Conservation (phyloP, 2,329 filamentous ascomycete genomes). For the Aspergillus aculeatinus region DNA sequence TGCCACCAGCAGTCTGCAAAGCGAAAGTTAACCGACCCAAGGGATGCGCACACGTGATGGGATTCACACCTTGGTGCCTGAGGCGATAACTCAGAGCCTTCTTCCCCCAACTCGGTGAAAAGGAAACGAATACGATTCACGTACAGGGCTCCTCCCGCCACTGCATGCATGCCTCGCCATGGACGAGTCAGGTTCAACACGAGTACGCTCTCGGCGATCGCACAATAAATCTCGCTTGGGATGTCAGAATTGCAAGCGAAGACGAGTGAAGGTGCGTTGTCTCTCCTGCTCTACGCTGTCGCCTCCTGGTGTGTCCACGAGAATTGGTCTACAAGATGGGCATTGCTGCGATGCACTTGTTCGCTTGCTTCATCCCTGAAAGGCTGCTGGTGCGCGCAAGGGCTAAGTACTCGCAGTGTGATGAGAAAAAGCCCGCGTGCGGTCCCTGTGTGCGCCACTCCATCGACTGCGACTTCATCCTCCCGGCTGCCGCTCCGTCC, state of each 20-base stretch:
- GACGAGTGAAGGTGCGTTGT: not conserved
- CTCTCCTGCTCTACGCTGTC: not conserved
- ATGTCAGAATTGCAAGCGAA: not conserved
- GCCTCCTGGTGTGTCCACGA: not conserved
- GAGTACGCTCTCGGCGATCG: not conserved
- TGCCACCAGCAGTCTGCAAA: no score
- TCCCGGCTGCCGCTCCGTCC: constrained; percentile 9
- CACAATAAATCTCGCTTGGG: not conserved
- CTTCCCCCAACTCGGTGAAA: not conserved
- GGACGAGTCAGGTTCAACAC: not conserved
- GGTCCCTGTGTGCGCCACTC: constrained; percentile 31
- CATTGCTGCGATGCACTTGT: constrained; percentile 5
- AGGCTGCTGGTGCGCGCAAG: not conserved
- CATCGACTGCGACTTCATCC: constrained; percentile 28
- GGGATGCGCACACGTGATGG: no score
- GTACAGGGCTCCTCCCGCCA: not conserved
- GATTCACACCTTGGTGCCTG: not conserved
- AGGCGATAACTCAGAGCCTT: not conserved
- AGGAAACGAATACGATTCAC: not conserved
- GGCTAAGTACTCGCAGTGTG: constrained; percentile 26
- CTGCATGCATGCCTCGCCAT: not conserved
- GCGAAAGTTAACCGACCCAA: no score
- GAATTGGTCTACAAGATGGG: not conserved
- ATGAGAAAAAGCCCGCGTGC: constrained; percentile 34
- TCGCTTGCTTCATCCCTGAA: not conserved